Base-by-base conservation (phyloP, 129 eudicot genomes). In the Lactuca saligna region DNA sequence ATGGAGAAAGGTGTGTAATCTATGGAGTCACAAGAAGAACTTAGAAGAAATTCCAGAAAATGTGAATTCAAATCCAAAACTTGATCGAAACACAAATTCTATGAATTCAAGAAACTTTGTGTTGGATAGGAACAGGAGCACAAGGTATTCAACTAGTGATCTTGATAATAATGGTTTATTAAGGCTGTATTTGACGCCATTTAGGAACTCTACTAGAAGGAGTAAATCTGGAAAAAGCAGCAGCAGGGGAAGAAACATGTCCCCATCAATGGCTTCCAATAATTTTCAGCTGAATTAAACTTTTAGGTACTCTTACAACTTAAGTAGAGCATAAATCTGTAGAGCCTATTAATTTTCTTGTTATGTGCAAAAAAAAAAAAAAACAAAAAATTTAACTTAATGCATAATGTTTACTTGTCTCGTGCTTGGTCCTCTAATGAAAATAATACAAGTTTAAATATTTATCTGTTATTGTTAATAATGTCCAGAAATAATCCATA, bases 121-220 rank as follows among this genome's bases (percentile, higher is more conserved):
- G 61, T 57, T 84, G 68, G 91, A 86, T 79, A 67, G 87, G 54
- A 79, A 78, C 74, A 71, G 69, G 75, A 81, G 86, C 72, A 48
- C 62, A 33, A 70, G 82, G 42, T 84, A 69, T 62, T 75, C 91
- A 15, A 72, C 87, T 1, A 74, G 78, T 60, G 76, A 83, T 68
- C 42, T 87, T 61, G 95, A 86, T 46, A 78, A 78, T 64, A 78
- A 78, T 64, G 98, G 91, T 42, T 48, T 79, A 55, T 32, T 79
- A 64, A 81, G 90, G 72, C 77, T 92, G 72, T 82, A 92, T 63
- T 81, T 92, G 95, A 82, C 95, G 9, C 96, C 98, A 16, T 84
- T 88, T 82, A 83, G 93, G 86, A 88, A 86, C 78, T 85, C 84
- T 76, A 63, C 80, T 70, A 88, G 85, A 76, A 84, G 73, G 69